Evolutionary conservation across 2,329 filamentous ascomycete genomes (phyloP).

Genomic region (Claviceps sp.): DNA sequence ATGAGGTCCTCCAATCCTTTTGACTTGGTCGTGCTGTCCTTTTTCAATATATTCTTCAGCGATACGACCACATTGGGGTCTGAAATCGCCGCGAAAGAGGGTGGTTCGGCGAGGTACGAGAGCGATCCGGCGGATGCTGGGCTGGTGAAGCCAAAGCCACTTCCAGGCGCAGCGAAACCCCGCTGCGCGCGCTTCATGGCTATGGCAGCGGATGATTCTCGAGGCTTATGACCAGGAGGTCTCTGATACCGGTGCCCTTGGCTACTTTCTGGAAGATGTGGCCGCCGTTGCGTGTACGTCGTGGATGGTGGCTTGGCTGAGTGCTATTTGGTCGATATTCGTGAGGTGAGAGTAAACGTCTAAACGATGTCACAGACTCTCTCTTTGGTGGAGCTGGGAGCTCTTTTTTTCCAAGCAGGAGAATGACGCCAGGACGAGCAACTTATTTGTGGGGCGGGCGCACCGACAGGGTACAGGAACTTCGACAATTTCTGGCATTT

Average conservation of each 20-base stretch:
- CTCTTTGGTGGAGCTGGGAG: neutral
- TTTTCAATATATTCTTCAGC: slow-evolving; percentile 89
- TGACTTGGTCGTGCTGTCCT: slow-evolving; percentile 81
- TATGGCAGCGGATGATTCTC: neutral
- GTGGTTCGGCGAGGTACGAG: slow-evolving; percentile 78
- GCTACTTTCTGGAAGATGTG: neutral
- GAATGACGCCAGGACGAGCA: neutral
- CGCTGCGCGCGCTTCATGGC: slow-evolving; percentile 6
- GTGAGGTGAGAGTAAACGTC: neutral
- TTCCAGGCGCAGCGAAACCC: slow-evolving; percentile 7
- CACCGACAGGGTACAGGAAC: too few relatives aligned
- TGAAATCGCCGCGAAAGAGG: slow-evolving; percentile 63
- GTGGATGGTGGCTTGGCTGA: neutral
- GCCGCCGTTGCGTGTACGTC: neutral
- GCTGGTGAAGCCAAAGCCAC: slow-evolving; percentile 20
- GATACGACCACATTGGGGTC: slow-evolving; percentile 73
- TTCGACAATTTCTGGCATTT: too few relatives aligned
- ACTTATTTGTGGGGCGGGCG: neutral
- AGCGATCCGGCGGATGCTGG: slow-evolving; percentile 37
- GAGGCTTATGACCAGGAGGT: neutral
- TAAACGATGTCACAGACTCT: neutral
- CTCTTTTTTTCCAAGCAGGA: neutral
- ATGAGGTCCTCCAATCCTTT: slow-evolving; percentile 83
- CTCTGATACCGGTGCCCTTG: neutral
- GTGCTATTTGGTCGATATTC: neutral